Evolutionary conservation across 78 protist species (phyloP), one percentile per base, ranked within the genome.

Genomic region (Tieghemostelium lacteum): DNA sequence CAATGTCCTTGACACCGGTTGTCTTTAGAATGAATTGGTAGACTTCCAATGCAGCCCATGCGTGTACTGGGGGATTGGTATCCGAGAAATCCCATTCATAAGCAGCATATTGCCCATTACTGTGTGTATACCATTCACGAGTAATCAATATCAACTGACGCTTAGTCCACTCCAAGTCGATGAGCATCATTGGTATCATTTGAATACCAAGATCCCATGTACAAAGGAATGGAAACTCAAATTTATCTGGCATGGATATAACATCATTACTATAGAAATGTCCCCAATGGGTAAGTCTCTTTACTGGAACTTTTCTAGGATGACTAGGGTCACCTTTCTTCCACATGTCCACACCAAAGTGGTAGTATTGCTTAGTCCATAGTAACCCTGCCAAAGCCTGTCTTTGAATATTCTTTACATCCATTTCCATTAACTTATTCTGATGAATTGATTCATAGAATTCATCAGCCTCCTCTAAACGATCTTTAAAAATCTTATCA

Each of bases 61-160:
- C 86, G 58, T 75, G 73, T 5, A 86, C 92, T n/a, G 85, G 87
- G 37, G 88, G 78, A 54, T 61, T 80, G 28, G 94, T 96, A 61
- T 95, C 97, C 20, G 62, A 57, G 19, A 95, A 94, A 24, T 73
- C 61, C 36, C 29, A 95, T 77, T 93, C 96, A 80, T 95, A 93
- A 0, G 97, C 97, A 16, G 96, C 92, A 3, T 94, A 52, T 26
- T 28, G 64, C 22, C 97, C 97, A 31, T 54, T 63, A 10, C 92
- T 93, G 39, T 93, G 95, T 85, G 92, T 88, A 78, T 93, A 95
- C 97, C 97, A 95, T 57, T 95, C 96, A 36, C 96, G 70, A 20
- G 86, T 65, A 17, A 93, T 0, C 22, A 93, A 52, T 19, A 73
- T 40, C 37, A 95, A 89, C 76, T 95, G 97, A 5, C 70, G 5